Evolutionary conservation across 2,329 filamentous ascomycete species (phyloP).

Genomic region (Trichoderma citrinoviride): DNA sequence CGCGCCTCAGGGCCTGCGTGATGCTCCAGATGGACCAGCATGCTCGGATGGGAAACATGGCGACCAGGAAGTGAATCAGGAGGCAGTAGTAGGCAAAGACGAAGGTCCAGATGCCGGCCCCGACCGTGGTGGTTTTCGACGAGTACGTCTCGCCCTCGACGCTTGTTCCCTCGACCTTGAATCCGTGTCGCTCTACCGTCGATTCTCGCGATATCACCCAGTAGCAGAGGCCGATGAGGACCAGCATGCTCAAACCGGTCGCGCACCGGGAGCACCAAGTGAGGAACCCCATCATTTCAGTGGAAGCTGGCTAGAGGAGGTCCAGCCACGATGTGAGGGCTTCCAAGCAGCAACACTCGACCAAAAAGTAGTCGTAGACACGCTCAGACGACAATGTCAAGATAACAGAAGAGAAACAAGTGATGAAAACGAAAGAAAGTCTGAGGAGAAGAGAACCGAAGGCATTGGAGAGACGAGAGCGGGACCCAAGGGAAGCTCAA

Average conservation of each 20-base stretch:
- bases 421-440: neutral
- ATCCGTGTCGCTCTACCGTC: conserved; percentile 42
- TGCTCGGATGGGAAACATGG: conserved; percentile 60
- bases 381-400: neutral
- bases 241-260: conserved; percentile 55
- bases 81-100: conserved; percentile 64
- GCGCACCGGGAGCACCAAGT: conserved; percentile 53
- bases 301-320: neutral
- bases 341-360: neutral
- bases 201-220: conserved; percentile 55
- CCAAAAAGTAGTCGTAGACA: neutral
- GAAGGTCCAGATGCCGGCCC: conserved; percentile 50
- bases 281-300: conserved; percentile 49
- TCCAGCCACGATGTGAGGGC: neutral
- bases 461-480: neutral
- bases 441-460: neutral
- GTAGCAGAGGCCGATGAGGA: conserved; percentile 49
- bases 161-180: conserved; percentile 43
- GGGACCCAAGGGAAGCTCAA: neutral
- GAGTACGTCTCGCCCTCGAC: conserved; percentile 34
- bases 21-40: conserved; percentile 61
- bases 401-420: no score
- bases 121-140: conserved; percentile 32
- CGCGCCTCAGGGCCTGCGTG: conserved; percentile 49
- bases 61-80: conserved; percentile 62